Evolutionary conservation across 768 basidiomycete genomes (phyloP).

Genomic region (Tulasnella sp.): DNA sequence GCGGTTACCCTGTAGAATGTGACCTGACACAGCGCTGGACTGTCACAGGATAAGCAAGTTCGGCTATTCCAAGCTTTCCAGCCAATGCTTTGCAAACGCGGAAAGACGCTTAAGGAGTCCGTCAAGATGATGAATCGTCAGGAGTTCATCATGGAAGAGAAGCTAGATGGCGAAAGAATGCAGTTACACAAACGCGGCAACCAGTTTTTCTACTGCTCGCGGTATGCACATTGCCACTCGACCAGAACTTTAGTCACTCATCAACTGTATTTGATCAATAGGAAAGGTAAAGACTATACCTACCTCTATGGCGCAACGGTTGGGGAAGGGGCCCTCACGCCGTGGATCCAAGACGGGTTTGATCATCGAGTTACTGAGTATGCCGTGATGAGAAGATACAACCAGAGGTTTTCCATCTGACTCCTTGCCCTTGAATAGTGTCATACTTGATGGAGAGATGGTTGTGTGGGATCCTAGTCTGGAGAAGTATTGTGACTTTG

Average conservation of each 20-base stretch:
- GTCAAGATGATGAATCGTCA: slow-evolving; percentile 72
- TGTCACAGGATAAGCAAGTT: slow-evolving; percentile 63
- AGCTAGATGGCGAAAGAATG: slow-evolving; percentile 93
- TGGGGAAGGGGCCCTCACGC: slow-evolving; percentile 79
- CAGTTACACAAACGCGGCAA: slow-evolving; percentile 89
- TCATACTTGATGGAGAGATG: slow-evolving; percentile 97
- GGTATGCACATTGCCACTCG: slow-evolving; percentile 35
- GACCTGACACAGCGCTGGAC: background rate
- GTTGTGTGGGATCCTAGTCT: slow-evolving; percentile 92
- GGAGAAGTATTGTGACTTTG: slow-evolving; percentile 82
- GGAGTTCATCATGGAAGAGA: slow-evolving; percentile 90
- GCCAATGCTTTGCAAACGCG: slow-evolving; percentile 91
- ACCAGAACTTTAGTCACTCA: background rate
- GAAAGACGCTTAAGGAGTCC: slow-evolving; percentile 67
- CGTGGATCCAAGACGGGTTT: slow-evolving; percentile 69
- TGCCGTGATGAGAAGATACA: slow-evolving; percentile 23
- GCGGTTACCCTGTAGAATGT: background rate
- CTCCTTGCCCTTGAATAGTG: slow-evolving; percentile 36
- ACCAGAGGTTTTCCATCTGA: background rate
- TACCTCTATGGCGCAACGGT: slow-evolving; percentile 83
- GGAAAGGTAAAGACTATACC: slow-evolving; percentile 86
- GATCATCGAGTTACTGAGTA: slow-evolving; percentile 71
- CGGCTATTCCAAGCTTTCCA: slow-evolving; percentile 79
- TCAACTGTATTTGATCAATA: too few relatives aligned
- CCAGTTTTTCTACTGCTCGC: slow-evolving; percentile 86